Conservation (phyloP, 2,329 filamentous ascomycete genomes). For the Hymenoscyphus linearis region DNA sequence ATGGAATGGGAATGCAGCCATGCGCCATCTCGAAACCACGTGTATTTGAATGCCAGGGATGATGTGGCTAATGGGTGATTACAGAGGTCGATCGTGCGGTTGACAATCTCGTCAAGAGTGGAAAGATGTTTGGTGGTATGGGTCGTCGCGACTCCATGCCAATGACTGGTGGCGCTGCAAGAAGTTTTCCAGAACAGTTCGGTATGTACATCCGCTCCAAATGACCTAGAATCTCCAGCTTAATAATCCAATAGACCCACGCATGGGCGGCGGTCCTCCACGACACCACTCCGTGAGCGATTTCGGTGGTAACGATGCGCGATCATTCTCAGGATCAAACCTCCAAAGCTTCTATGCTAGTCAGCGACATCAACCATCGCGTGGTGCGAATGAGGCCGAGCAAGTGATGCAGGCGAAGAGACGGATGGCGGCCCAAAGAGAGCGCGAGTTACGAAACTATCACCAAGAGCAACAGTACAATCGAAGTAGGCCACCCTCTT, state of each 20-base stretch:
- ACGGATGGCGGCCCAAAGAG: constrained; percentile 97
- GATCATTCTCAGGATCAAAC: constrained; percentile 69
- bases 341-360: constrained; percentile 91
- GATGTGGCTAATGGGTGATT: constrained; percentile 17
- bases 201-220: constrained; percentile 43
- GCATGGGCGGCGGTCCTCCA: constrained; percentile 57
- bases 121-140: constrained; percentile 73
- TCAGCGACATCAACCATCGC: constrained; percentile 83
- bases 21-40: constrained; percentile 9
- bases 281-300: constrained; percentile 83
- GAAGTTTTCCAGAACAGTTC: constrained; percentile 49
- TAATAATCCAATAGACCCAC: constrained; percentile 53
- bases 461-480: constrained; percentile 99
- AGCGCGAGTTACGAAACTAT: constrained; percentile 98
- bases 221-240: constrained; percentile 14
- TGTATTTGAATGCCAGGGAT: constrained; percentile 5
- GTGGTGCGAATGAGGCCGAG: constrained; percentile 85
- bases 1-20: neutral
- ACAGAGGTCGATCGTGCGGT: constrained; percentile 92
- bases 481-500: constrained; percentile 87
- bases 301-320: constrained; percentile 56
- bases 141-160: constrained; percentile 78
- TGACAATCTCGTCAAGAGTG: constrained; percentile 94
- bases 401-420: constrained; percentile 99
- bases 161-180: constrained; percentile 50